Conservation (phyloP, 2,329 filamentous ascomycete genomes). For the Beauveria sp. region DNA sequence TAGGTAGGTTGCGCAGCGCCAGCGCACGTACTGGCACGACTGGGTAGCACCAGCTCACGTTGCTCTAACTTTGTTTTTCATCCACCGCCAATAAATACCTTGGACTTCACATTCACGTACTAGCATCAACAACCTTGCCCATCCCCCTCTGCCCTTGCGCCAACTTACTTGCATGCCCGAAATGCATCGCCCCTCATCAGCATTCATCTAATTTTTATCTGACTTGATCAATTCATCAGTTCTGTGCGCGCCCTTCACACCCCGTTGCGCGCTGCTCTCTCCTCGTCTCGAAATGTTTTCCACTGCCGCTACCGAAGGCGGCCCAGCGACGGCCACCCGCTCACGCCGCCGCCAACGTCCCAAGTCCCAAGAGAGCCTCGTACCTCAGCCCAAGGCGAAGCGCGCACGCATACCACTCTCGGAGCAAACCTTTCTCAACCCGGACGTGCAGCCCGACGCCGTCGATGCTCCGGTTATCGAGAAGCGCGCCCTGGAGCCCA, state of each 20-base stretch:
- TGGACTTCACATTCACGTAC: constrained; percentile 17
- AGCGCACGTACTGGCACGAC: background rate
- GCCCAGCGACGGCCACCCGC: constrained; percentile 48
- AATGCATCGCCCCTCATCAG: constrained; percentile 5
- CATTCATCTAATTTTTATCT: constrained; percentile 5
- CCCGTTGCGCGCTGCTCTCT: constrained; percentile 5
- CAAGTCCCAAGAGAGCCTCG: constrained; percentile 44
- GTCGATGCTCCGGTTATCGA: constrained; percentile 45
- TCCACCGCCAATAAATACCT: constrained; percentile 20
- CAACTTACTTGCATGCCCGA: constrained; percentile 4
- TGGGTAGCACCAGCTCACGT: background rate
- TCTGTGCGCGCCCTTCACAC: background rate
- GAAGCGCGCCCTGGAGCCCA: constrained; percentile 38
- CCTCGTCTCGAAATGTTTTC: constrained; percentile 47
- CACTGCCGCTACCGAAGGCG: constrained; percentile 42
- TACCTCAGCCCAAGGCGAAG: constrained; percentile 55
- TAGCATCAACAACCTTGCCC: constrained; percentile 9
- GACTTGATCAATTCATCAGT: constrained; percentile 8
- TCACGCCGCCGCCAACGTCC: constrained; percentile 56
- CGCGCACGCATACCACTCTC: constrained; percentile 51
- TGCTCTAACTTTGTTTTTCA: constrained; percentile 22
- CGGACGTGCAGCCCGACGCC: constrained; percentile 44
- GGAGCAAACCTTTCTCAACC: constrained; percentile 49
- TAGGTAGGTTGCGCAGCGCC: background rate
- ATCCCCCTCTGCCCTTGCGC: background rate